A percentile compares a stretch with the other conserved stretches of the same genome.
Evolutionary conservation across 345 rosid species (phyloP).

Genomic region (Sisymbrium irio): DNA sequence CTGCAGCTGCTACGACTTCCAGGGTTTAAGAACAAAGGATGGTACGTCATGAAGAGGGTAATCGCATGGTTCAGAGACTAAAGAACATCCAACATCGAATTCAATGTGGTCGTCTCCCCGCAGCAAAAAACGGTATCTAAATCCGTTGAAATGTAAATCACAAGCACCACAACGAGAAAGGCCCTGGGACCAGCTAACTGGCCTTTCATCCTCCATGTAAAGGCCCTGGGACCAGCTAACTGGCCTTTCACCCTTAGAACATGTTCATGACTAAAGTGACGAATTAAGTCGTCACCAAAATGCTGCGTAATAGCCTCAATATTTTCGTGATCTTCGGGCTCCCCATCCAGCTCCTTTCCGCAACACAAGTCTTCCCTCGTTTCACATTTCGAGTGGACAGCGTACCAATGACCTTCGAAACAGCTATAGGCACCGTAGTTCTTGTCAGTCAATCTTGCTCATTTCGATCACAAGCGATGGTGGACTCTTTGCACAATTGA

Average conservation of each 20-base stretch:
- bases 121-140: neutral
- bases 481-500: slow-evolving; percentile 15
- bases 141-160: neutral
- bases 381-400: neutral
- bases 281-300: neutral
- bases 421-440: neutral
- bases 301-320: too few species aligned
- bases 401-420: neutral
- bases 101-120: neutral
- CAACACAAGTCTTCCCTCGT: neutral
- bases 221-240: too few species aligned
- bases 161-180: neutral
- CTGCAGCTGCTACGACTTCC: neutral
- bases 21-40: neutral
- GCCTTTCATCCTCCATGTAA: neutral
- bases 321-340: neutral
- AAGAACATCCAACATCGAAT: neutral
- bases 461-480: neutral
- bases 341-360: neutral
- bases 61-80: neutral
- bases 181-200: neutral
- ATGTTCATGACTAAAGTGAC: neutral
- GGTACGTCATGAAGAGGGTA: neutral
- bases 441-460: neutral
- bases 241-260: too few species aligned